Conservation (phyloP, 768 basidiomycete genomes). For the Tylopilus felleus region DNA sequence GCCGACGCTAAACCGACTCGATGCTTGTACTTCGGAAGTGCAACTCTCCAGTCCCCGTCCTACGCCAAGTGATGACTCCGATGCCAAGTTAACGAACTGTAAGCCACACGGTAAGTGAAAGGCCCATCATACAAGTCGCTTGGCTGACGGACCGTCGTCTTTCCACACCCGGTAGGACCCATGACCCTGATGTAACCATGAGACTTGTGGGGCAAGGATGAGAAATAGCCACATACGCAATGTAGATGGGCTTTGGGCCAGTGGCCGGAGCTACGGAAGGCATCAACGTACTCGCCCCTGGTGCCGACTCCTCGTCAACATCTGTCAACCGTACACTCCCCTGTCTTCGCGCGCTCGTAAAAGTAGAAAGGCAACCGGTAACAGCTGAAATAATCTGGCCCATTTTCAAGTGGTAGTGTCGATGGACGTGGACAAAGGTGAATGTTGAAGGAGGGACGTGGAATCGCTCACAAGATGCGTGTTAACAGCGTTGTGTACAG, state of each 20-base stretch:
- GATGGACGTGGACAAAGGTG: slow-evolving; percentile 8
- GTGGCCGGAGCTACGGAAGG: not conserved
- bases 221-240: slow-evolving; percentile 22
- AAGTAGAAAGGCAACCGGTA: not conserved
- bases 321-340: slow-evolving; percentile 14
- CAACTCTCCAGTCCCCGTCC: slow-evolving; percentile 34
- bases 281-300: not conserved
- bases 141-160: slow-evolving; percentile 26
- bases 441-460: not conserved
- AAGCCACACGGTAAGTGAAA: not conserved
- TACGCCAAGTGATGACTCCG: slow-evolving; percentile 28
- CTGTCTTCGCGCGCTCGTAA: not conserved
- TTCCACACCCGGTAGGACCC: slow-evolving; percentile 32
- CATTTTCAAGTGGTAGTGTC: slow-evolving; percentile 16
- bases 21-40: slow-evolving; percentile 31
- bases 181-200: slow-evolving; percentile 22
- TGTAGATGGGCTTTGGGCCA: slow-evolving; percentile 20
- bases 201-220: not conserved
- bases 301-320: slow-evolving; percentile 17
- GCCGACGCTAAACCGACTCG: slow-evolving; percentile 20
- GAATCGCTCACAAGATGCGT: slow-evolving; percentile 1
- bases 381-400: slow-evolving; percentile 16
- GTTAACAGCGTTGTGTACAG: slow-evolving; percentile 8
- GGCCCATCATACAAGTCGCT: not conserved
- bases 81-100: slow-evolving; percentile 35